phyloP scores from a whole-genome alignment of 192 early-diverging fungal species.

The Podila epigama region DNA sequence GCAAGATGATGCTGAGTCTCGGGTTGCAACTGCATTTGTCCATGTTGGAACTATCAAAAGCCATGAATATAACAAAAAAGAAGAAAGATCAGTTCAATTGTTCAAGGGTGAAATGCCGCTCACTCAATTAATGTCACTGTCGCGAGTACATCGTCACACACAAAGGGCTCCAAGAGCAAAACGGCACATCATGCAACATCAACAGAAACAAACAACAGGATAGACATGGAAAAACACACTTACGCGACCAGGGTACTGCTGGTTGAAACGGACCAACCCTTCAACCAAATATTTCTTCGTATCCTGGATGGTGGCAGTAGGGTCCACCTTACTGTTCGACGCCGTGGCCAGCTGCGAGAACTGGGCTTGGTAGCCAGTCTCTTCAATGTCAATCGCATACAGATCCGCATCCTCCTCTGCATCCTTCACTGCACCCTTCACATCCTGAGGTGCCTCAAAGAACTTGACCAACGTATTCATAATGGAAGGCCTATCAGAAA shows the following conservation, averaged over 20 bases:
- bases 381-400: conserved; percentile 77
- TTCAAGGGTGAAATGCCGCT: no score
- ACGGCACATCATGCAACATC: no score
- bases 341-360: conserved; percentile 82
- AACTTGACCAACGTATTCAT: conserved; percentile 60
- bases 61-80: neutral
- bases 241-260: conserved; percentile 46
- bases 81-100: conserved; percentile 1
- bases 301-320: conserved; percentile 62
- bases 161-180: no score
- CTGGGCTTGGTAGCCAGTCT: conserved; percentile 80
- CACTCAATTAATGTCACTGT: no score
- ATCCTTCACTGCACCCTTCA: conserved; percentile 49
- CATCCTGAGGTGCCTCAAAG: conserved; percentile 66
- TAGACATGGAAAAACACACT: conserved; percentile 1
- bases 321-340: conserved; percentile 68
- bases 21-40: conserved; percentile 36
- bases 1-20: conserved; percentile 30
- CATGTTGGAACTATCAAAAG: conserved; percentile 29
- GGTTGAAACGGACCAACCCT: conserved; percentile 55
- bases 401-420: conserved; percentile 67
- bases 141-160: no score
- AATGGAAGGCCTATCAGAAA: conserved; percentile 60
- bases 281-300: conserved; percentile 59
- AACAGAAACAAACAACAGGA: neutral